These are phyloP conservation scores for Nematodospora valgi DNA, from an alignment of 805 yeast genomes.

Conservation along the genomic window DNA sequence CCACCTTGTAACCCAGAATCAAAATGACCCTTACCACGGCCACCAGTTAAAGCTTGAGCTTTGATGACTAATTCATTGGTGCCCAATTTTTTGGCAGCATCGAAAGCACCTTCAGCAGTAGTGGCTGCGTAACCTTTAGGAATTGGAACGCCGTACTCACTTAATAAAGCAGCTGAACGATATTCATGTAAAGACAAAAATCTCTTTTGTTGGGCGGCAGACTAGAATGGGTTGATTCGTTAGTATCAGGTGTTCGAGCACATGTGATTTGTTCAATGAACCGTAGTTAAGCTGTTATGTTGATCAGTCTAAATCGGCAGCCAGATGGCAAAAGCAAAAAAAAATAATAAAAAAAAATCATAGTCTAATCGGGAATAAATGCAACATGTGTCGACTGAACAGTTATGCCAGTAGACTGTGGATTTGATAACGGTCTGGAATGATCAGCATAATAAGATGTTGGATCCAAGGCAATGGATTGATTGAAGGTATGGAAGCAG, in stretches of 20 bases:
- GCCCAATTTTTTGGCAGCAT: slow-evolving; percentile 72
- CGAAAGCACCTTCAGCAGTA: slow-evolving; percentile 83
- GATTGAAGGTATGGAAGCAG: too few relatives aligned
- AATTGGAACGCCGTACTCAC: slow-evolving; percentile 80
- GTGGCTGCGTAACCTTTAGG: slow-evolving; percentile 91
- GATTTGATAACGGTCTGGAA: too few relatives aligned
- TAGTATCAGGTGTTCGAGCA: slow-evolving; percentile 3
- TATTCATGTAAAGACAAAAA: slow-evolving; percentile 89
- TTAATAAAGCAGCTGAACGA: slow-evolving; percentile 87
- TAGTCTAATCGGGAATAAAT: not conserved
- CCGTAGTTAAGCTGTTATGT: slow-evolving; percentile 1
- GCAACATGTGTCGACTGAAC: not conserved
- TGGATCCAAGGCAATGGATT: too few relatives aligned
- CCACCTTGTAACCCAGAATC: slow-evolving; percentile 96
- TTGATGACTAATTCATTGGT: slow-evolving; percentile 87
- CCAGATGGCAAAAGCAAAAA: not conserved
- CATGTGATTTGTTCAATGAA: too few relatives aligned
- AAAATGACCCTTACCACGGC: slow-evolving; percentile 98
- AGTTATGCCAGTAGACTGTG: too few relatives aligned
- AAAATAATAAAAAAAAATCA: not conserved
- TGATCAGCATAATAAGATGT: too few relatives aligned
- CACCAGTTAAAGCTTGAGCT: slow-evolving; percentile 99
- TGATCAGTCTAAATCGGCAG: too few relatives aligned
- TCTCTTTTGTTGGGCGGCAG: slow-evolving; percentile 46
- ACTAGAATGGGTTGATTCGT: slow-evolving; percentile 5